Base-by-base conservation (phyloP, 768 basidiomycete genomes). In the Serendipita vermifera region DNA sequence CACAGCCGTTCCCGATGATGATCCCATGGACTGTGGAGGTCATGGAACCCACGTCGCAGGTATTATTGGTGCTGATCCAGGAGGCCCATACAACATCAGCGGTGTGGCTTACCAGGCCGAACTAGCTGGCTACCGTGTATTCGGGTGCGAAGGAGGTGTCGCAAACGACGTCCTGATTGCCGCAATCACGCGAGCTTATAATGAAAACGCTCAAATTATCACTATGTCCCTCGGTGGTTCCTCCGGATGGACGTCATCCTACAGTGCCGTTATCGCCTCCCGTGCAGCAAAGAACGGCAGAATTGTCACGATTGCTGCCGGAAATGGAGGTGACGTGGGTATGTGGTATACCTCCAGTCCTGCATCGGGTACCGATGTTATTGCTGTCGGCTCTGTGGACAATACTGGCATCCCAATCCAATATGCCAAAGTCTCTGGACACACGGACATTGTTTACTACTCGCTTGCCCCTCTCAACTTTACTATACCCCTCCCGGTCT, bases 91-190 rank as follows among this genome's bases (percentile, higher is more conserved):
- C 60, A 68, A 66, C 61, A 63, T 70, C 29, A 64, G 67, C 17
- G 71, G 72, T 59, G 69, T 69, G 39, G 70, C 71, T 0, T 70
- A 70, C 24, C 59, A 64, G 5, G 70, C 70, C 0, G 62, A 61
- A 2, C 58, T 69, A 6, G 69, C 59, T 38, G 68, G 67, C 26
- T 51, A 51, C 33, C 57, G 68, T 35, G 64, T 70, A 11, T 69
- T 69, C 56, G 64, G 65, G 3, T 72, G 72, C 59, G 57, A 43
- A 24, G 66, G 65, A 3, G 55, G 57, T 0, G 60, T 69, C 0
- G 58, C 64, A 1, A 66, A 70, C 33, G 59, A 57, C 26, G 31
- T 57, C 38, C 53, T 57, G 27, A 32, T 59, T 14, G 38, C 36
- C 22, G 59, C 59, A 3, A 38, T 57, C 29, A 20, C 57, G 2